phyloP scores from a whole-genome alignment of 345 rosid genomes.

The Eucalyptus albens region DNA sequence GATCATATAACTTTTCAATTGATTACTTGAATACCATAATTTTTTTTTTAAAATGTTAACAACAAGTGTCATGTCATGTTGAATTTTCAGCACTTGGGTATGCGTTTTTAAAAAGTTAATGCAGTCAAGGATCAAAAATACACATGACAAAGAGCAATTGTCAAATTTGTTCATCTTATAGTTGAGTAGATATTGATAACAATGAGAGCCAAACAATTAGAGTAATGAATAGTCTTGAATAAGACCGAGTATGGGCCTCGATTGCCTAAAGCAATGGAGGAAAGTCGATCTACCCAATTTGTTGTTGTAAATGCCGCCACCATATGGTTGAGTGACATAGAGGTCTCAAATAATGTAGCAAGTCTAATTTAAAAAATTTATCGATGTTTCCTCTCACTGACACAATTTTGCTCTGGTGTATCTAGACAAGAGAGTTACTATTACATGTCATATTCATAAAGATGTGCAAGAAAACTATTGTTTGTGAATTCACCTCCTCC shows the following conservation, averaged over 20 bases:
- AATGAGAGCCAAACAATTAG: not conserved
- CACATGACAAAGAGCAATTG: not conserved
- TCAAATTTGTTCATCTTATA: not conserved
- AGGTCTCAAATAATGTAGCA: not conserved
- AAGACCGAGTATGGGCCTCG: not conserved
- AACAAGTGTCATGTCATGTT: accelerated
- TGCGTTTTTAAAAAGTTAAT: not conserved
- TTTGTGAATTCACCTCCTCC: not conserved
- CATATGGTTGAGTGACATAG: not conserved
- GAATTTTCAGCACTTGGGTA: no score
- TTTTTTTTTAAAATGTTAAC: no score
- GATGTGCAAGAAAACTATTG: not conserved
- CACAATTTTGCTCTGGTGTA: not conserved
- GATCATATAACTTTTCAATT: no score
- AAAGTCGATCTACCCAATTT: not conserved
- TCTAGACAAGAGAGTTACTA: not conserved
- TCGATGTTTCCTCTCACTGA: not conserved
- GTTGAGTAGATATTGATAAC: not conserved
- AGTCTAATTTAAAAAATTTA: not conserved
- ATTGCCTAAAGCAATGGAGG: not conserved
- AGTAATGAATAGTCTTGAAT: not conserved
- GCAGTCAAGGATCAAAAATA: no score
- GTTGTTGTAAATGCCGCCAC: accelerated
- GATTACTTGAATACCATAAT: no score
- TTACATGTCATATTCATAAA: not conserved